Evolutionary conservation across 2,329 filamentous ascomycete genomes (phyloP).

Genomic region (Bretziella fagacearum): DNA sequence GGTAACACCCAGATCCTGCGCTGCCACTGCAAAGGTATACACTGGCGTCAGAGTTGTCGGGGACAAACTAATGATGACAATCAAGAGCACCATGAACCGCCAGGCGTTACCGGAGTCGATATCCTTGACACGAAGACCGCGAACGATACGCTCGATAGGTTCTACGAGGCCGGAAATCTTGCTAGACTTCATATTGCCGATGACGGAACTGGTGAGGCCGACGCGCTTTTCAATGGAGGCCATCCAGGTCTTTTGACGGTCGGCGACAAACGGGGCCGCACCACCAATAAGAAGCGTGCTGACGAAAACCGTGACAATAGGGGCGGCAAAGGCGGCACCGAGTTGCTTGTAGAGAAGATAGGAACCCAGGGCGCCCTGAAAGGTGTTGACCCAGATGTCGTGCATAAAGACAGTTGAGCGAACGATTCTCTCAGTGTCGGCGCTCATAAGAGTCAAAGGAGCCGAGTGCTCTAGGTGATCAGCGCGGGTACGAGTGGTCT

Average conservation of each 20-base stretch:
- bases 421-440: constrained; percentile 29
- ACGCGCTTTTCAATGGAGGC: constrained; percentile 22
- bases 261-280: constrained; percentile 15
- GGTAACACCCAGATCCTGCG: constrained; percentile 20
- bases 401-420: constrained; percentile 23
- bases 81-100: constrained; percentile 22
- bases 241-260: constrained; percentile 24
- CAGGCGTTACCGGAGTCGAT: constrained; percentile 19
- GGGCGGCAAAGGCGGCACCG: constrained; percentile 30
- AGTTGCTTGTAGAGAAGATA: constrained; percentile 31
- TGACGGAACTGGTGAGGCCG: constrained; percentile 20
- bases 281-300: constrained; percentile 14
- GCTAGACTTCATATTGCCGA: constrained; percentile 22
- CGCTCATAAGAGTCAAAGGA: constrained; percentile 31
- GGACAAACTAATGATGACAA: constrained; percentile 22
- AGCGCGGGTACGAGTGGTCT: constrained; percentile 21
- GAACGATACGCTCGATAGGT: constrained; percentile 19
- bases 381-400: constrained; percentile 25
- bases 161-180: constrained; percentile 18
- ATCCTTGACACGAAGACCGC: constrained; percentile 20
- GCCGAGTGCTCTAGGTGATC: constrained; percentile 24
- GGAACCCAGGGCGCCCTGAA: constrained; percentile 29
- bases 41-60: constrained; percentile 21
- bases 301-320: constrained; percentile 27
- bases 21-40: constrained; percentile 21